phyloP scores from a whole-genome alignment of 495 filamentous ascomycete genomes.

The Parathielavia appendiculata region DNA sequence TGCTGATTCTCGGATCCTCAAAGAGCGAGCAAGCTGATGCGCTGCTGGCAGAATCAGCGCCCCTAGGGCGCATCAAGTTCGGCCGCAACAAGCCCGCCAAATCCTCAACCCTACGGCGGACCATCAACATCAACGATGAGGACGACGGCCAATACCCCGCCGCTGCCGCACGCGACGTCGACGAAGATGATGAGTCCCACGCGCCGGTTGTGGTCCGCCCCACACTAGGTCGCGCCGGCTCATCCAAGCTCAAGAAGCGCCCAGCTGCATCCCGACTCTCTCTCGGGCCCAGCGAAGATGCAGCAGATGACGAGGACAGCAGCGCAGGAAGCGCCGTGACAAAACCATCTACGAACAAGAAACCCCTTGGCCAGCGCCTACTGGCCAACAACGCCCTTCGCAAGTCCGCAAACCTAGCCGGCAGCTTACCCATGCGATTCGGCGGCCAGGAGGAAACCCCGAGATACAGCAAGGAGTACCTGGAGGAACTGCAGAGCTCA shows the following conservation, averaged over 20 bases:
- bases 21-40: slow-evolving; percentile 38
- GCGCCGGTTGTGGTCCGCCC: slow-evolving; percentile 38
- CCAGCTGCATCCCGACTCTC: slow-evolving; percentile 66
- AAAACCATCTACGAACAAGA: slow-evolving; percentile 54
- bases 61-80: slow-evolving; percentile 40
- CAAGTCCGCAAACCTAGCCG: slow-evolving; percentile 33
- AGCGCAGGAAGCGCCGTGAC: background rate
- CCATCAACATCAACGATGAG: slow-evolving; percentile 41
- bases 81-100: slow-evolving; percentile 44
- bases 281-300: slow-evolving; percentile 60
- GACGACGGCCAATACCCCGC: slow-evolving; percentile 25
- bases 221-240: slow-evolving; percentile 33
- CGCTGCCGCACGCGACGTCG: slow-evolving; percentile 25
- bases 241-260: slow-evolving; percentile 53
- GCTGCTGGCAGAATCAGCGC: slow-evolving; percentile 28
- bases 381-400: slow-evolving; percentile 67
- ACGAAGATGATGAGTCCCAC: slow-evolving; percentile 38
- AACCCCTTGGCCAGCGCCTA: slow-evolving; percentile 62
- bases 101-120: slow-evolving; percentile 47
- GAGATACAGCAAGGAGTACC: slow-evolving; percentile 78
- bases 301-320: slow-evolving; percentile 41
- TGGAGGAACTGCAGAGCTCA: slow-evolving; percentile 75
- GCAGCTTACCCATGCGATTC: slow-evolving; percentile 52
- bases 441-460: slow-evolving; percentile 62
- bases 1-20: slow-evolving; percentile 27